Base-by-base conservation (phyloP, 78 protist species). In the Isochrysis galbana region DNA sequence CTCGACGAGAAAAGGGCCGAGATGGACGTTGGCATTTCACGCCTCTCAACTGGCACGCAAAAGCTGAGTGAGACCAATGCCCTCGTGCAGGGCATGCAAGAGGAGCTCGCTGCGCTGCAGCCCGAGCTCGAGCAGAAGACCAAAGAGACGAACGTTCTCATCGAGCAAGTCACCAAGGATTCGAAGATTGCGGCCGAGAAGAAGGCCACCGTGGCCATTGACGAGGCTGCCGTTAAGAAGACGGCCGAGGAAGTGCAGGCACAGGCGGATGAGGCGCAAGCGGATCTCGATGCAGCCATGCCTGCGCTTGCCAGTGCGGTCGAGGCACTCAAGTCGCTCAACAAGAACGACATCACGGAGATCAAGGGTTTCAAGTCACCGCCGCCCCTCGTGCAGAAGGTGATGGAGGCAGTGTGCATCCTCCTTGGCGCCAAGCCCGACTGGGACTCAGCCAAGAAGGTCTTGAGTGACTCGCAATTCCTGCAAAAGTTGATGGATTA, bases 261-360 rank as follows among this genome's bases (percentile, higher is more conserved):
- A 42, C 44, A 87, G 17, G 94, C 93, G 3, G 94, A 47, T 36
- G 93, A 83, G 39, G 98, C 98, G 36, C 77, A 93, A 39, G 45
- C 46, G 0, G 98, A 96, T 5, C 88, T 97, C 11, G 96, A 96
- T 34, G 34, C n/a, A 41, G 98, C 96, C 19, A 10, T 95, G 61
- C 98, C 98, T 14, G 96, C 91, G 10, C 87, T 97, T 21, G 92
- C 91, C 41, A n/a, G 0, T 34, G 98, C 98, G 14, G 4, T 46
- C 82, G 74, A 94, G 55, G 96, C 97, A 36, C 93, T 97, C 36
- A 22, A 94, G 17, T 0, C 90, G 32, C 93, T 97, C n/a, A 48
- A 80, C 41, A 93, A 92, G 92, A 32, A 42, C 48, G 97, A 95
- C 47, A 72, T 98, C 67, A 82, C 87, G 51, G 98, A 96, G 87